These are phyloP conservation scores for Ruellia speciosa DNA, from an alignment of 305 asterid species.

Conservation along the genomic window DNA sequence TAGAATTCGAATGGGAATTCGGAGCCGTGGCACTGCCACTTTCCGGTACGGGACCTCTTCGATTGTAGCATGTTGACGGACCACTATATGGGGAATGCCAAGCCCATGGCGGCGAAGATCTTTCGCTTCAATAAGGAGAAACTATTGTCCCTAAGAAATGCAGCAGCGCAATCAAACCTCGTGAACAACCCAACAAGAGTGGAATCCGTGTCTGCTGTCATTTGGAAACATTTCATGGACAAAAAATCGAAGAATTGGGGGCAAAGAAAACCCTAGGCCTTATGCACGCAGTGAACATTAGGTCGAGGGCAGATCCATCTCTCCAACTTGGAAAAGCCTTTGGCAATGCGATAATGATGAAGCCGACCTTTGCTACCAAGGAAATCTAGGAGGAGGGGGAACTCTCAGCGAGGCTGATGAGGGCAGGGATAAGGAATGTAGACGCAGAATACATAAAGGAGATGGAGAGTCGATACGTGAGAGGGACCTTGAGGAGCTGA, in stretches of 20 bases:
- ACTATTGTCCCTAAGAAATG: slow-evolving; percentile 3
- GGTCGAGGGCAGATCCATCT: slow-evolving; percentile 23
- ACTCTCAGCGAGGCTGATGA: slow-evolving; percentile 23
- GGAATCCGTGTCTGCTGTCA: slow-evolving; percentile 23
- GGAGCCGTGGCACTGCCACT: slow-evolving; percentile 17
- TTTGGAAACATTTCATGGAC: slow-evolving; percentile 26
- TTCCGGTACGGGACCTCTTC: slow-evolving; percentile 22
- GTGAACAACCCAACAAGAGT: slow-evolving; percentile 26
- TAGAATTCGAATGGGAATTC: neutral
- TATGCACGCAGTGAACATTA: slow-evolving; percentile 30
- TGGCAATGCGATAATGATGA: slow-evolving; percentile 23
- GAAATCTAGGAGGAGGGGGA: neutral
- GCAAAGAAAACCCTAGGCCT: neutral
- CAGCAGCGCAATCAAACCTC: neutral
- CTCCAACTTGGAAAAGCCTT: slow-evolving; percentile 18
- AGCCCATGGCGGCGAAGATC: slow-evolving; percentile 16
- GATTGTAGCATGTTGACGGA: slow-evolving; percentile 20
- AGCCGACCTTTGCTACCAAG: neutral
- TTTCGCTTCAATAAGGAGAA: slow-evolving; percentile 25
- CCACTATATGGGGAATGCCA: no score
- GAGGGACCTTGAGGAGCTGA: slow-evolving; percentile 2
- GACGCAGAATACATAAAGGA: slow-evolving; percentile 10
- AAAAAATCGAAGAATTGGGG: neutral
- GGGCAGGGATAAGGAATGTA: slow-evolving; percentile 23
- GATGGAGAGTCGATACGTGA: slow-evolving; percentile 20